These are phyloP conservation scores for Ogataea paraovalis DNA, from an alignment of 805 yeast species.

Conservation along the genomic window DNA sequence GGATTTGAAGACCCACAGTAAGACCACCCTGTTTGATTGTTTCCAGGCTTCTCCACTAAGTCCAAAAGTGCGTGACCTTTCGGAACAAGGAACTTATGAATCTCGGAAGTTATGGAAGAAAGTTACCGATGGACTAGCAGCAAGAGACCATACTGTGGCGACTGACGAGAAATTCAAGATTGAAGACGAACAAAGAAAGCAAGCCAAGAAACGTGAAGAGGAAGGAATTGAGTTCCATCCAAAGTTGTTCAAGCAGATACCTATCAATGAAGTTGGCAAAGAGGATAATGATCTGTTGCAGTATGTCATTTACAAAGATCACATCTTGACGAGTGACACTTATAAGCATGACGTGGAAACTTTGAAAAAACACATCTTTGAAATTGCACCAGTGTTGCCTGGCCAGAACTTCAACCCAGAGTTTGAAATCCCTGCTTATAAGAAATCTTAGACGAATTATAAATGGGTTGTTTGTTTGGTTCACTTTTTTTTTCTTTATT, in stretches of 20 bases:
- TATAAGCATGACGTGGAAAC: constrained; percentile 41
- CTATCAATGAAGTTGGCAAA: constrained; percentile 29
- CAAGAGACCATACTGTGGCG: constrained; percentile 75
- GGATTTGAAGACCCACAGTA: constrained; percentile 38
- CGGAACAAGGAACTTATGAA: constrained; percentile 78
- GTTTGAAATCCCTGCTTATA: constrained; percentile 66
- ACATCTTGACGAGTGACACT: constrained; percentile 40
- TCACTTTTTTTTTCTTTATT: too few species aligned
- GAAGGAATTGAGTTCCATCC: constrained; percentile 82
- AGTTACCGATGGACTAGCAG: constrained; percentile 76
- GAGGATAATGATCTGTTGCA: constrained; percentile 48
- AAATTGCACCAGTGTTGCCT: constrained; percentile 75
- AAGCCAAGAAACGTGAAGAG: constrained; percentile 69
- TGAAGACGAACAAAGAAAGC: constrained; percentile 79
- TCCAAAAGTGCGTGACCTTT: constrained; percentile 74
- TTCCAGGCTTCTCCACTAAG: constrained; percentile 43
- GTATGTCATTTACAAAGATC: constrained; percentile 56
- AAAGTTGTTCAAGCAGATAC: constrained; percentile 56
- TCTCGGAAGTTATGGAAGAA: constrained; percentile 79
- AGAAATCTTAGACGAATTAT: constrained; percentile 33
- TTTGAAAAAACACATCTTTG: constrained; percentile 53
- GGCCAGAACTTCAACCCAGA: constrained; percentile 68
- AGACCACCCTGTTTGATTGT: constrained; percentile 58
- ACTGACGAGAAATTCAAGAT: constrained; percentile 85
- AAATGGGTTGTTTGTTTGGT: too few species aligned